Conservation (phyloP, 1,284 basidiomycete species). For the Pyrrhoderma noxium region DNA sequence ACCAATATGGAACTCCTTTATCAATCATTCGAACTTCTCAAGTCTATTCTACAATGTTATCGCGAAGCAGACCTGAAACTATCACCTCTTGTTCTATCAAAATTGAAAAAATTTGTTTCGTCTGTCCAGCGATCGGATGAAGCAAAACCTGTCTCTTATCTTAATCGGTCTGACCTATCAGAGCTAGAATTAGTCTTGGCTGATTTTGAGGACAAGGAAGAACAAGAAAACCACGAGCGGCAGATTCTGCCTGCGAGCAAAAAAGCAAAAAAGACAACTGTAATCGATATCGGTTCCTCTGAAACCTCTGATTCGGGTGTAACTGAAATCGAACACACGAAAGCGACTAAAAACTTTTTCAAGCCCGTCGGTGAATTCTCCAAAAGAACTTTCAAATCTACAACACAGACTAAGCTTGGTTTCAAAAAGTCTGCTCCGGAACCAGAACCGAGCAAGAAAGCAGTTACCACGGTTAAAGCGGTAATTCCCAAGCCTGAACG, state of each 20-base stretch:
- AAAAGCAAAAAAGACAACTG: background rate
- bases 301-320: background rate
- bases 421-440: background rate
- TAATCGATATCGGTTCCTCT: slow-evolving; percentile 2
- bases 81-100: slow-evolving; percentile 40
- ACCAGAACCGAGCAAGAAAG: too few relatives aligned
- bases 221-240: slow-evolving; percentile 41
- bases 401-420: slow-evolving; percentile 13
- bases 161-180: slow-evolving; percentile 37
- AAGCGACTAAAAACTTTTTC: background rate
- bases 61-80: slow-evolving; percentile 47
- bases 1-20: slow-evolving; percentile 86
- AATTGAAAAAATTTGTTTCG: slow-evolving; percentile 54
- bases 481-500: background rate
- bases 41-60: slow-evolving; percentile 69
- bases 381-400: background rate
- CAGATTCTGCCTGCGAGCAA: slow-evolving; percentile 24
- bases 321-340: background rate
- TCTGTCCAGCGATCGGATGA: slow-evolving; percentile 37
- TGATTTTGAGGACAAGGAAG: slow-evolving; percentile 37
- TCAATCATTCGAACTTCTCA: slow-evolving; percentile 78
- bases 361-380: background rate
- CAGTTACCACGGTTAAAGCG: background rate
- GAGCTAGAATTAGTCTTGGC: slow-evolving; percentile 53
- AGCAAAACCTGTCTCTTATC: slow-evolving; percentile 49